These are phyloP conservation scores for Tetrahymena thermophila DNA, from an alignment of 73 alveolate species.

Conservation along the genomic window DNA sequence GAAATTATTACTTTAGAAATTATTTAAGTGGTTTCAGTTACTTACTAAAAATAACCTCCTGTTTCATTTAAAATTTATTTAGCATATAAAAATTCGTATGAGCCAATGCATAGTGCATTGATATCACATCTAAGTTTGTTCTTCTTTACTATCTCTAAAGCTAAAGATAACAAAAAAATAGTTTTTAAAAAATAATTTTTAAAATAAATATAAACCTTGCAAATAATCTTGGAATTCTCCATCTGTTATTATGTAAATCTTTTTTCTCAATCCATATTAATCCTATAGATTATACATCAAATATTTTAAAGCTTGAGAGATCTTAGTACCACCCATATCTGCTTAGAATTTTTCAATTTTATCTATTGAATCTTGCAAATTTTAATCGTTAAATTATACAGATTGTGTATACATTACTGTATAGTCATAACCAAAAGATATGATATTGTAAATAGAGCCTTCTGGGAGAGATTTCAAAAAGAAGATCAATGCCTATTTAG, in stretches of 20 bases:
- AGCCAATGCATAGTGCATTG: too few species aligned
- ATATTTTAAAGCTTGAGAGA: constrained; percentile 61
- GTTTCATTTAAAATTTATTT: too few species aligned
- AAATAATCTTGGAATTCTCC: constrained; percentile 73
- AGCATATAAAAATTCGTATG: too few species aligned
- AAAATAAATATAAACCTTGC: constrained; percentile 34
- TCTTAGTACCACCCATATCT: constrained; percentile 87
- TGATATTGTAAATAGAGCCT: constrained; percentile 62
- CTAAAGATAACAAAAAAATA: neutral
- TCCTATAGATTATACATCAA: constrained; percentile 28
- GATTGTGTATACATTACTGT: constrained; percentile 27
- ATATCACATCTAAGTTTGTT: too few species aligned
- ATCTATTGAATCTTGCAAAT: constrained; percentile 35
- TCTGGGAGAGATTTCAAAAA: constrained; percentile 71
- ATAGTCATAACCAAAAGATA: constrained; percentile 66
- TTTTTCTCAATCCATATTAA: constrained; percentile 27
- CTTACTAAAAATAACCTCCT: too few species aligned
- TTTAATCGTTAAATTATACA: constrained; percentile 22
- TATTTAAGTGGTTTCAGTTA: neutral
- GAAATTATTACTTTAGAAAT: neutral
- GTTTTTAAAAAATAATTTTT: constrained; percentile 27
- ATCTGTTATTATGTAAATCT: constrained; percentile 80
- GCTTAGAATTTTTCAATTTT: constrained; percentile 44
- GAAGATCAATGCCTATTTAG: constrained; percentile 59
- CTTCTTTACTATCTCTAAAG: neutral